These are phyloP conservation scores for Globisporangium yorkense DNA, from an alignment of 352 stramenopile species.

Conservation along the genomic window DNA sequence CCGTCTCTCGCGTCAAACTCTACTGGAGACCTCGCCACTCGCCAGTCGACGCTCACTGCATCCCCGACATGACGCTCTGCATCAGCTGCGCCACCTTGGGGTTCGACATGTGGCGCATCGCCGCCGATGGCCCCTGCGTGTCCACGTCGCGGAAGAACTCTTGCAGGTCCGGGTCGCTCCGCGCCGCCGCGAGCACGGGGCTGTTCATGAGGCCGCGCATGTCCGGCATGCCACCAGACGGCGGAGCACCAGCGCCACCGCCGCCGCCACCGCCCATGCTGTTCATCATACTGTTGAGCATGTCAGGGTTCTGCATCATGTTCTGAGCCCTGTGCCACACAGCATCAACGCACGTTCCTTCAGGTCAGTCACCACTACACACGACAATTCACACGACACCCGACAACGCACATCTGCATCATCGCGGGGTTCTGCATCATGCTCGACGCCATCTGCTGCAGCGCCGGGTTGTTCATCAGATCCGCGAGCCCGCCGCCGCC, in stretches of 20 bases:
- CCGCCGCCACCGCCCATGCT: slow-evolving; percentile 32
- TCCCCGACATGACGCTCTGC: slow-evolving; percentile 62
- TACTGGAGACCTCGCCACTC: neutral
- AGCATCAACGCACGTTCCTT: neutral
- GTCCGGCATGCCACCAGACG: slow-evolving; percentile 53
- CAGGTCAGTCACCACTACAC: neutral
- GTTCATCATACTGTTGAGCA: slow-evolving; percentile 72
- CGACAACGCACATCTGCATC: slow-evolving; percentile 76
- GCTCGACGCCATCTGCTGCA: slow-evolving; percentile 83
- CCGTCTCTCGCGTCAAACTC: neutral
- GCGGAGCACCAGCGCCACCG: slow-evolving; percentile 8
- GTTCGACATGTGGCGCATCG: slow-evolving; percentile 86
- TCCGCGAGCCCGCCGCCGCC: slow-evolving; percentile 58
- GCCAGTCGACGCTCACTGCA: slow-evolving; percentile 23
- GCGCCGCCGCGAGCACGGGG: slow-evolving; percentile 60
- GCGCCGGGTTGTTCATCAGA: slow-evolving; percentile 80
- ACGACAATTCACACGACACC: neutral
- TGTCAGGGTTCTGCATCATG: slow-evolving; percentile 88
- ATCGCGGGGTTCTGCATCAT: slow-evolving; percentile 91
- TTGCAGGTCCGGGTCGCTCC: slow-evolving; percentile 63
- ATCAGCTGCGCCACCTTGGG: slow-evolving; percentile 78
- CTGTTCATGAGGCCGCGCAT: slow-evolving; percentile 70
- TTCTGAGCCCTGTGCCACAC: slow-evolving; percentile 57
- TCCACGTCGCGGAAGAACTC: slow-evolving; percentile 84
- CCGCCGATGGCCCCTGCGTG: slow-evolving; percentile 60